Percentiles rank a stretch among this genome's conserved stretches.
Evolutionary conservation across 2,329 filamentous ascomycete species (phyloP).

Genomic region (Emericellopsis cladophorae): DNA sequence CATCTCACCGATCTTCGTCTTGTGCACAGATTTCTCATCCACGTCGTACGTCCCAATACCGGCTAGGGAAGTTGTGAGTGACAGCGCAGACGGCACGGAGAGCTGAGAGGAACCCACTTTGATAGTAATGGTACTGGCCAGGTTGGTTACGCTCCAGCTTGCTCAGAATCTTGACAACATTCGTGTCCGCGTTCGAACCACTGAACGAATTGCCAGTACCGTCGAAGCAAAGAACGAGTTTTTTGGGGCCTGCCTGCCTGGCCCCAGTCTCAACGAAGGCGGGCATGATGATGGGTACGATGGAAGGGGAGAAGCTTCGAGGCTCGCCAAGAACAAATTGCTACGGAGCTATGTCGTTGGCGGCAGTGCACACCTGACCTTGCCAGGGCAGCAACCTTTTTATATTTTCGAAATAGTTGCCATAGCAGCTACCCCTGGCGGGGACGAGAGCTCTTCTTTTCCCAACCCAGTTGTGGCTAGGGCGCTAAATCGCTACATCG

Average conservation of each 20-base stretch:
- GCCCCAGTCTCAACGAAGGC: too few relatives aligned
- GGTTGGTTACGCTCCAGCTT: constrained; percentile 30
- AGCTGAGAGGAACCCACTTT: constrained; percentile 18
- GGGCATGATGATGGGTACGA: too few relatives aligned
- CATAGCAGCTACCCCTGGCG: too few relatives aligned
- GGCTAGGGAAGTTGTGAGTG: constrained; percentile 12
- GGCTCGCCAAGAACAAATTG: too few relatives aligned
- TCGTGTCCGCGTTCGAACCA: constrained; percentile 34
- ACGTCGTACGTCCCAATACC: constrained; percentile 36
- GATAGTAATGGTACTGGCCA: constrained; percentile 35
- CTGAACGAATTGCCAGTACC: constrained; percentile 33
- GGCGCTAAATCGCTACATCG: too few relatives aligned
- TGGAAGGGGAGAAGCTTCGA: too few relatives aligned
- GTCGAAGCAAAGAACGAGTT: constrained; percentile 34
- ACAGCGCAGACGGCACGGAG: not conserved
- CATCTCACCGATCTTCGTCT: constrained; percentile 18
- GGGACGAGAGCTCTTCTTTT: too few relatives aligned
- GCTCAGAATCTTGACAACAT: constrained; percentile 36
- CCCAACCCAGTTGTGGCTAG: too few relatives aligned
- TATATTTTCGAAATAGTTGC: too few relatives aligned
- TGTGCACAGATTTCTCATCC: constrained; percentile 26
- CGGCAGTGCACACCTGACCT: too few relatives aligned
- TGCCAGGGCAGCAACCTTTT: too few relatives aligned
- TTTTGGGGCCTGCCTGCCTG: constrained; percentile 14
- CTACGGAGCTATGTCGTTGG: too few relatives aligned